phyloP scores from a whole-genome alignment of 257 asterid species.

The Solanum pinnatisectum region DNA sequence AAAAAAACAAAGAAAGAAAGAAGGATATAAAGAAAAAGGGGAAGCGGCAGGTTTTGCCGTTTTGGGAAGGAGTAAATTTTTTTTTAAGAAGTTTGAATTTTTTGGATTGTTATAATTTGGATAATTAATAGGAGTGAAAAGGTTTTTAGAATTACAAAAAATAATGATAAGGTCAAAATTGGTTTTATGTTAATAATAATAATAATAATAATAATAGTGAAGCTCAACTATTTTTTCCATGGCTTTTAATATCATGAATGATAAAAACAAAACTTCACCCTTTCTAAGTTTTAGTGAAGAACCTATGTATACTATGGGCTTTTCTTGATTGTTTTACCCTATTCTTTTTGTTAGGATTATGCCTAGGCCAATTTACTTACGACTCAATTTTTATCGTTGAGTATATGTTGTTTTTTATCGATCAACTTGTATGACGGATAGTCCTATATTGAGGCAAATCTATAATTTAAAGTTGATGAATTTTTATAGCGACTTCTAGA shows the following conservation, averaged over 20 bases:
- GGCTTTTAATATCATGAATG: background rate
- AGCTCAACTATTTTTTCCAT: background rate
- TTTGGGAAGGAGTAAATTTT: background rate
- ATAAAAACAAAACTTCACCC: background rate
- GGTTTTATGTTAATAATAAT: background rate
- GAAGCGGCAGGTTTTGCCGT: background rate
- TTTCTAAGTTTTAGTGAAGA: background rate
- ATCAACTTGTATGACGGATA: background rate
- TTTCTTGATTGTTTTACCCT: background rate
- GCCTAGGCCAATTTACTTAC: background rate
- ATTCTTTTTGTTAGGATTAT: background rate
- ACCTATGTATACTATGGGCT: background rate
- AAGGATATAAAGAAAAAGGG: background rate
- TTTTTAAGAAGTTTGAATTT: background rate
- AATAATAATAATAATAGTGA: no score
- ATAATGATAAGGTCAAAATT: background rate
- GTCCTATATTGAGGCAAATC: background rate
- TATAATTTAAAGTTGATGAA: background rate
- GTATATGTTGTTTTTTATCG: background rate
- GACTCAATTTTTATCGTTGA: background rate
- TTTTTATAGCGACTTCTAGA: background rate
- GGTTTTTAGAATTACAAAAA: background rate
- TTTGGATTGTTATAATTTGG: background rate
- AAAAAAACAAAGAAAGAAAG: background rate
- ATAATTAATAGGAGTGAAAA: background rate